Conservation (phyloP, 2,329 filamentous ascomycete species). For the Chaetomiaceae sp. region DNA sequence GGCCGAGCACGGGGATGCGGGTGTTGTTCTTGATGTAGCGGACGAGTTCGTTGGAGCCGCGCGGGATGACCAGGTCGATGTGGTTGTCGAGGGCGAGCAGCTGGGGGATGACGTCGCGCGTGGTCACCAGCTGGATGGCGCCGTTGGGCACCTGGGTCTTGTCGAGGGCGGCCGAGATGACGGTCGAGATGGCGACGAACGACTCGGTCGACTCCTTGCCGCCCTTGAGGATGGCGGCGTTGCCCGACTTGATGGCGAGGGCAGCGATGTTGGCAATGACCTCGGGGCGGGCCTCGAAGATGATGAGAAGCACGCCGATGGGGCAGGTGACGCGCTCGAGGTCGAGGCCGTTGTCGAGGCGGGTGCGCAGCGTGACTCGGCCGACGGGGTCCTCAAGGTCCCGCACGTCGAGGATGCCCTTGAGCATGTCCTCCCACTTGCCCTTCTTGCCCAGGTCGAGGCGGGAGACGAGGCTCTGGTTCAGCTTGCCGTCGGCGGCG, state of each 20-base stretch:
- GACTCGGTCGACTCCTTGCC: conserved; percentile 94
- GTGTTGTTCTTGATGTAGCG: conserved; percentile 85
- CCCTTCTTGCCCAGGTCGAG: conserved; percentile 81
- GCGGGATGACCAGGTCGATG: conserved; percentile 92
- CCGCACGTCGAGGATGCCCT: conserved; percentile 86
- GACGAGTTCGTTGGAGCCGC: conserved; percentile 86
- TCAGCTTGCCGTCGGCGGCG: conserved; percentile 69
- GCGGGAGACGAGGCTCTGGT: conserved; percentile 77
- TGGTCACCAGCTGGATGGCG: conserved; percentile 90
- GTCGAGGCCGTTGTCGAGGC: conserved; percentile 78
- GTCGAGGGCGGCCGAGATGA: conserved; percentile 74
- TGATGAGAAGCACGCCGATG: conserved; percentile 95
- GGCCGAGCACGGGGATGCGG: conserved; percentile 90
- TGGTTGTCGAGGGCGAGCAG: conserved; percentile 80
- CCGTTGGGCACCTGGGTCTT: conserved; percentile 72
- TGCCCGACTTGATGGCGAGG: conserved; percentile 93
- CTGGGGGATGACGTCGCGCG: conserved; percentile 81
- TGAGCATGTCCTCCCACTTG: conserved; percentile 97
- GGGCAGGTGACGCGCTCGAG: conserved; percentile 88
- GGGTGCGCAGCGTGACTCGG: conserved; percentile 74
- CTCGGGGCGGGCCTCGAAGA: conserved; percentile 95
- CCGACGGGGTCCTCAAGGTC: conserved; percentile 88
- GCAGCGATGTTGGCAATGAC: conserved; percentile 98
- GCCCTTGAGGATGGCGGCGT: conserved; percentile 93
- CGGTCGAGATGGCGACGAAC: conserved; percentile 84